Conservation (phyloP, 2,329 filamentous ascomycete genomes). For the Botrytis aclada region DNA sequence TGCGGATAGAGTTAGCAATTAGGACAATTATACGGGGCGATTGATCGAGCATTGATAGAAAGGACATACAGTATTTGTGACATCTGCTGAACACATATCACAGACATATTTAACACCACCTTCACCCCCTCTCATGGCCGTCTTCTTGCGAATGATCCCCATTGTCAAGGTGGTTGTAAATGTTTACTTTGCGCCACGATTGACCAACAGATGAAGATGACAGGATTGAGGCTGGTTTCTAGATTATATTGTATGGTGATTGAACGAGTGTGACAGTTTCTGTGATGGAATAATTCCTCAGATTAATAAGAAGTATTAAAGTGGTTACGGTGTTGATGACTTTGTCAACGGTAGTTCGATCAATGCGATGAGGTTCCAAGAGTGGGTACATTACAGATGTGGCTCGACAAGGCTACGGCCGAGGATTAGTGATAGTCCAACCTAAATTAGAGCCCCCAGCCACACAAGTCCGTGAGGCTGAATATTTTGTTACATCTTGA, state of each 20-base stretch:
- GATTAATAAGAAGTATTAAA: not conserved
- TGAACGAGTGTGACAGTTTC: not conserved
- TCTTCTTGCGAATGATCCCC: conserved; percentile 97
- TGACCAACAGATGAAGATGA: not conserved
- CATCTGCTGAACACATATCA: conserved; percentile 93
- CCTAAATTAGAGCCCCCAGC: not conserved
- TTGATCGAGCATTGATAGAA: not conserved
- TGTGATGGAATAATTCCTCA: not conserved
- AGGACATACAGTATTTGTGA: conserved; percentile 85
- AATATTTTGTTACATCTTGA: not conserved
- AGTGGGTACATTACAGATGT: not conserved
- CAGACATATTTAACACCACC: conserved; percentile 94
- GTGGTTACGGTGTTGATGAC: not conserved
- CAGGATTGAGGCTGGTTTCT: not conserved
- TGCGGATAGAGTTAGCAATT: conserved; percentile 13
- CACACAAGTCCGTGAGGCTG: not conserved
- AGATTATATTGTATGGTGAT: not conserved
- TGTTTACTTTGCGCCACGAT: conserved; percentile 10
- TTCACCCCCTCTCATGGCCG: conserved; percentile 77
- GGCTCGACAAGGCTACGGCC: conserved; percentile 7
- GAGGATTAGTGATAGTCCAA: not conserved
- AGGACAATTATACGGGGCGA: not conserved
- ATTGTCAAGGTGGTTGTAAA: conserved; percentile 46
- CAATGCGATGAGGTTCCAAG: conserved; percentile 7
- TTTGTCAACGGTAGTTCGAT: not conserved